Evolutionary conservation across 2,329 filamentous ascomycete species (phyloP), one percentile per base, ranked within the genome.

Genomic region (Lanzia echinophila): DNA sequence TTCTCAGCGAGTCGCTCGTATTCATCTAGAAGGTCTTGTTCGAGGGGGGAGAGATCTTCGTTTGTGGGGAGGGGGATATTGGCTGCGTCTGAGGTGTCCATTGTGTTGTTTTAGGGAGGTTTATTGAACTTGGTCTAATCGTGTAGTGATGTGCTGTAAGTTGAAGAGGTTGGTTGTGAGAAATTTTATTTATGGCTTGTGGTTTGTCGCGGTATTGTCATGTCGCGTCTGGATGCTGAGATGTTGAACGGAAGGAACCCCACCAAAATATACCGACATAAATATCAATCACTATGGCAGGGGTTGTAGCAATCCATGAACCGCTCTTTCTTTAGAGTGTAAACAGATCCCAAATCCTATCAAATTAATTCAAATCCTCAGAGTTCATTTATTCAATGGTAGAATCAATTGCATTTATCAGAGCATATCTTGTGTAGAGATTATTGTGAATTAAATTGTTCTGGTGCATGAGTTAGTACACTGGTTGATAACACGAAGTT

Each of bases 21-120:
- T 71, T 99, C 94, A 58, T 97, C 90, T 1, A 99, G 77, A 1
- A 99, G 87, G 68, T 97, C 90, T 70, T 96, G 91, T 73, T 99
- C 91, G 7, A 95, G 79, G 4, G 90, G 86, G 1, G 85, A 79
- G 58, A 96, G 75, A 64, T 85, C 82, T 20, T 68, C 66, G 34
- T 34, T 46, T 12, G 44, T 38, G 3, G 51, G 38, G 28, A 50
- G 46, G 6, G 47, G 33, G 3, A 38, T 36, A 20, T 52, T 33
- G 32, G 56, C 33, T 28, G 47, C 28, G 6, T 50, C 52, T 20
- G 22, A 45, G 15, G 43, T 15, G n/a, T 54, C 54, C 54, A 56
- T 56, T 34, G 7, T 15, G 19, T 4, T 31, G 7, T 17, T 12
- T 11, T 51, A 45, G 38, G 19, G n/a, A 19, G n/a, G 12, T 22